phyloP scores from a whole-genome alignment of 2,329 filamentous ascomycete species.

The Exophiala aquamarina region DNA sequence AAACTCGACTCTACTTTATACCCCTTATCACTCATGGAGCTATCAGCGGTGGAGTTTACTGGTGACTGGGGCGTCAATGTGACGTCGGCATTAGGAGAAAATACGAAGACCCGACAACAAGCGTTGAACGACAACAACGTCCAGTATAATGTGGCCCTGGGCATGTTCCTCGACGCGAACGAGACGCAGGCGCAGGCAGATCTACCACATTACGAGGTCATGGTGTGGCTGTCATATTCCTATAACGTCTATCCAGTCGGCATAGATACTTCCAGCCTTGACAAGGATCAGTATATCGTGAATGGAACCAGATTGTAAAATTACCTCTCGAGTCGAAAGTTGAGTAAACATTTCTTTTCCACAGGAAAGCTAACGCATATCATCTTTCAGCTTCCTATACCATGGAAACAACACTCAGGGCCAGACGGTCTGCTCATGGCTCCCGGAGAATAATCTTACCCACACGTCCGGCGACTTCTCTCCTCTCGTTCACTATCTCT shows the following conservation, averaged over 20 bases:
- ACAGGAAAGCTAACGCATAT: not conserved
- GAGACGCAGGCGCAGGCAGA: not conserved
- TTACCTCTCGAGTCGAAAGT: too few species aligned
- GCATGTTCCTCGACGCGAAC: conserved; percentile 12
- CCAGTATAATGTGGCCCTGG: conserved; percentile 8
- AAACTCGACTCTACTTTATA: conserved; percentile 6
- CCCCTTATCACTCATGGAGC: conserved; percentile 1
- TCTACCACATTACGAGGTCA: conserved; percentile 7
- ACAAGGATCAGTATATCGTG: conserved; percentile 11
- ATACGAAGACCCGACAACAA: not conserved
- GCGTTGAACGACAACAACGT: conserved; percentile 5
- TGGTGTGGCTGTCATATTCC: conserved; percentile 10
- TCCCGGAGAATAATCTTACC: conserved; percentile 9
- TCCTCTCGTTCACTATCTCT: conserved; percentile 12
- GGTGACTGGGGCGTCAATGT: conserved; percentile 4
- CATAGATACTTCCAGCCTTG: conserved; percentile 2
- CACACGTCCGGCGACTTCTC: conserved; percentile 8
- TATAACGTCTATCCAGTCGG: conserved; percentile 9
- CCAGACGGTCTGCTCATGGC: conserved; percentile 10
- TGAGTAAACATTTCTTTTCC: too few species aligned
- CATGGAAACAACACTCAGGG: conserved; percentile 11
- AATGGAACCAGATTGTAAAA: conserved; percentile 11
- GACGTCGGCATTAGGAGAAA: not conserved
- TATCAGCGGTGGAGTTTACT: conserved; percentile 1
- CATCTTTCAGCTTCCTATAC: conserved; percentile 9